Evolutionary conservation across 495 filamentous ascomycete species (phyloP).

Genomic region (Amorphotheca resinae): DNA sequence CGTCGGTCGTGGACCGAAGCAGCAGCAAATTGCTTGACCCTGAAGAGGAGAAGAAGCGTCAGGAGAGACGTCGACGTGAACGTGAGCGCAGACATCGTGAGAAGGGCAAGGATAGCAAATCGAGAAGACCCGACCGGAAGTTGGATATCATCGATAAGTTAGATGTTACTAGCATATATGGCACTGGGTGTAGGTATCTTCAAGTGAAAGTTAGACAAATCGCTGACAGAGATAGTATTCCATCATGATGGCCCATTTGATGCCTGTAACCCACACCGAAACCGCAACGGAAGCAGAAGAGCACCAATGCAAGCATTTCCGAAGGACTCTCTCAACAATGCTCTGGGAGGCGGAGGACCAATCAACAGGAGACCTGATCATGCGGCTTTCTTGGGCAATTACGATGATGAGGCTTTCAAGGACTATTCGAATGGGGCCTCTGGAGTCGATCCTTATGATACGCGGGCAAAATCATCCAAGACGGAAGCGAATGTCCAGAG

Average conservation of each 20-base stretch:
- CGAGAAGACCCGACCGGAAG: slow-evolving; percentile 44
- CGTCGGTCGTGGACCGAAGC: slow-evolving; percentile 63
- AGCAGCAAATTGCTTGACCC: slow-evolving; percentile 42
- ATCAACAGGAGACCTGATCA: slow-evolving; percentile 73
- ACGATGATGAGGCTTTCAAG: slow-evolving; percentile 68
- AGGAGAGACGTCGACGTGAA: slow-evolving; percentile 60
- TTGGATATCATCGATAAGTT: slow-evolving; percentile 95
- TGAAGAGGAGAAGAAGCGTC: slow-evolving; percentile 64
- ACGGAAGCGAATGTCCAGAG: slow-evolving; percentile 37
- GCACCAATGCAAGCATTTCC: slow-evolving; percentile 98
- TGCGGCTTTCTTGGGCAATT: slow-evolving; percentile 65
- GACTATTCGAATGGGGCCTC: slow-evolving; percentile 49
- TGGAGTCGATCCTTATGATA: slow-evolving; percentile 19
- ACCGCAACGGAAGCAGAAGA: slow-evolving; percentile 67
- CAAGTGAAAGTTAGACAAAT: slow-evolving; percentile 1
- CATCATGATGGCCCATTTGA: slow-evolving; percentile 98
- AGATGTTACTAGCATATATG: slow-evolving; percentile 94
- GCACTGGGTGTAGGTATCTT: slow-evolving; percentile 64
- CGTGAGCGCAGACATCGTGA: slow-evolving; percentile 51
- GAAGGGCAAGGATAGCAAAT: slow-evolving; percentile 35
- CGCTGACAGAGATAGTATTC: slow-evolving; percentile 51
- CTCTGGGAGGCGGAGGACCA: slow-evolving; percentile 78
- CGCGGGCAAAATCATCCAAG: slow-evolving; percentile 23
- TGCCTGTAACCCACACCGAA: slow-evolving; percentile 91
- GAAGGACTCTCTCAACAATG: slow-evolving; percentile 81